Evolutionary conservation across 306 rosid species (phyloP).

Genomic region (Cercis canadensis): DNA sequence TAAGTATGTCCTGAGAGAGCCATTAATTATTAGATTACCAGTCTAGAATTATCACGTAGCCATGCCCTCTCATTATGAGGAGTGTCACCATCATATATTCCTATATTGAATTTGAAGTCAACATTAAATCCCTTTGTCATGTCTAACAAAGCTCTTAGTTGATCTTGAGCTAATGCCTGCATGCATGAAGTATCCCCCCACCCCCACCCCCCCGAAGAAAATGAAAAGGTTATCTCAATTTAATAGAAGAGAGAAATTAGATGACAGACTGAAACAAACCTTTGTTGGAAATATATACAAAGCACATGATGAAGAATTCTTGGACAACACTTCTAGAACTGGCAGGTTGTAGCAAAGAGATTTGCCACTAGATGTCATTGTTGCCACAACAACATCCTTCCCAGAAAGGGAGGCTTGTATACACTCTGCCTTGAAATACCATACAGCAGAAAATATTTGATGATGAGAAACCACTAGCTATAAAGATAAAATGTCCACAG

Average conservation of each 20-base stretch:
- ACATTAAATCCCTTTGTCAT: conserved; percentile 68
- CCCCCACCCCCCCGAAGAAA: not conserved
- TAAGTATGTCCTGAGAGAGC: conserved; percentile 22
- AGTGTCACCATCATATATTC: conserved; percentile 95
- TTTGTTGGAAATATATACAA: conserved; percentile 92
- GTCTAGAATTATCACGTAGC: conserved; percentile 78
- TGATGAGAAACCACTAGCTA: conserved; percentile 21
- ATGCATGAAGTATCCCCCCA: conserved; percentile 35
- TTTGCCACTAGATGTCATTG: conserved; percentile 97
- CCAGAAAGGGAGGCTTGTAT: conserved; percentile 80
- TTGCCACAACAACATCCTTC: conserved; percentile 80
- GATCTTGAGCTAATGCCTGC: conserved; percentile 98
- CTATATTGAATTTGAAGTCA: conserved; percentile 70
- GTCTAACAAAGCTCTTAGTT: conserved; percentile 71
- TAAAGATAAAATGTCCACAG: conserved; percentile 29
- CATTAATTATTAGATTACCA: conserved; percentile 60
- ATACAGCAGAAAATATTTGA: conserved; percentile 27
- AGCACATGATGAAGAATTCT: conserved; percentile 67
- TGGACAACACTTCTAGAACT: conserved; percentile 70
- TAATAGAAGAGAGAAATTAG: conserved; percentile 20
- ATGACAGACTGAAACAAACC: conserved; percentile 53
- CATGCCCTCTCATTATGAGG: conserved; percentile 64
- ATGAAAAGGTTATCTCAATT: not conserved
- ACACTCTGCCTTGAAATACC: conserved; percentile 64
- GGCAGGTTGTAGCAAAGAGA: conserved; percentile 95